Evolutionary conservation across 2,329 filamentous ascomycete genomes (phyloP).

Genomic region (Didymella arachidicola): DNA sequence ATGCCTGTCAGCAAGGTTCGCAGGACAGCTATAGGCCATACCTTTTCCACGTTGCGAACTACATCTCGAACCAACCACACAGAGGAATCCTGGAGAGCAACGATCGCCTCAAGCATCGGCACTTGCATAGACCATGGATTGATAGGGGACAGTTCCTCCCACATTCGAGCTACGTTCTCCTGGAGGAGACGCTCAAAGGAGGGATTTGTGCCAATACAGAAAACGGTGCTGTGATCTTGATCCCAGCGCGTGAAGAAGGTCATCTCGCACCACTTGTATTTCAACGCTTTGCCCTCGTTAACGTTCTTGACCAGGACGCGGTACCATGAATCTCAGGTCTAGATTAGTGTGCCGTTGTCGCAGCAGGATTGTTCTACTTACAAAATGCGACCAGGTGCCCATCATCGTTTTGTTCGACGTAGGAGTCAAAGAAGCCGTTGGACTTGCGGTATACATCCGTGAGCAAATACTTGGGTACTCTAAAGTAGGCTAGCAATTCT

Average conservation of each 20-base stretch:
- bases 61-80: conserved; percentile 30
- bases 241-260: conserved; percentile 27
- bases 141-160: conserved; percentile 3
- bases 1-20: neutral
- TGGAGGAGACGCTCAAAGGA: conserved; percentile 16
- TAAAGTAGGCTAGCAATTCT: conserved; percentile 21
- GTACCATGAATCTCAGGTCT: conserved; percentile 22
- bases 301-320: conserved; percentile 25
- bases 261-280: conserved; percentile 31
- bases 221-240: conserved; percentile 1
- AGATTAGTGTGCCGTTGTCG: neutral
- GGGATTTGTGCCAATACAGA: conserved; percentile 21
- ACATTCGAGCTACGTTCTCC: conserved; percentile 9
- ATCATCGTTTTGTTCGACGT: conserved; percentile 8
- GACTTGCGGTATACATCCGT: conserved; percentile 24
- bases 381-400: conserved; percentile 13
- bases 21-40: neutral
- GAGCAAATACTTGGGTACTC: conserved; percentile 21
- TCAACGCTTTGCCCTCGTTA: neutral
- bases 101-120: conserved; percentile 24
- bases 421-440: conserved; percentile 28
- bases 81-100: conserved; percentile 22
- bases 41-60: conserved; percentile 25
- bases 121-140: conserved; percentile 24
- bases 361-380: neutral